phyloP scores from a whole-genome alignment of 371 early-diverging fungal species.

The Ordospora pajunii region DNA sequence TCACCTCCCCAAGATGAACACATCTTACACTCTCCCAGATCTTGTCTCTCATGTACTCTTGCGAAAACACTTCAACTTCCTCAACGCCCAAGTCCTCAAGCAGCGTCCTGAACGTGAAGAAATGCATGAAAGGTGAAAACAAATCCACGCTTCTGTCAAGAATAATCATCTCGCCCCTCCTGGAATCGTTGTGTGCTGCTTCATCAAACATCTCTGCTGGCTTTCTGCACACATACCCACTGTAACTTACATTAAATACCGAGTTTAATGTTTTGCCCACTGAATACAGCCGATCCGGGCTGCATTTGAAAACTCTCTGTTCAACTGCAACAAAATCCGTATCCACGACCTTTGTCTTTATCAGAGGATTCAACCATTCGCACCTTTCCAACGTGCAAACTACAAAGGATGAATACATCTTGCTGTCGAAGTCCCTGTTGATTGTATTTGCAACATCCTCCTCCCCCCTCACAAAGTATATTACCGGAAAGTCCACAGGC shows the following conservation, averaged over 20 bases:
- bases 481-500: conserved; percentile 50
- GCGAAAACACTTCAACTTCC: conserved; percentile 15
- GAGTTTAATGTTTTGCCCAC: conserved; percentile 14
- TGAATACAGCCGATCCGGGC: not conserved
- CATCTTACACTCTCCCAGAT: conserved; percentile 54
- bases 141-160: conserved; percentile 58
- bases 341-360: conserved; percentile 22
- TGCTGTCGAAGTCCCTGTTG: conserved; percentile 47
- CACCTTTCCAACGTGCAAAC: conserved; percentile 14
- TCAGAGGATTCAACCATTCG: conserved; percentile 17
- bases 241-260: conserved; percentile 22
- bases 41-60: conserved; percentile 25
- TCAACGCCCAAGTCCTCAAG: conserved; percentile 39
- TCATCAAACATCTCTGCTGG: not conserved
- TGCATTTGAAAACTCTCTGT: conserved; percentile 32
- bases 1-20: conserved; percentile 57
- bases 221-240: not conserved
- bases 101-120: conserved; percentile 56
- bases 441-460: conserved; percentile 36
- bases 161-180: conserved; percentile 36
- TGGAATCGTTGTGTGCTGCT: not conserved
- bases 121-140: conserved; percentile 58
- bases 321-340: conserved; percentile 30
- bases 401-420: conserved; percentile 42
- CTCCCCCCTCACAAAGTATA: conserved; percentile 55